A percentile compares a stretch with the other conserved stretches of the same genome.
Conservation (phyloP, 257 asterid genomes). For the Forsythia viridissima region DNA sequence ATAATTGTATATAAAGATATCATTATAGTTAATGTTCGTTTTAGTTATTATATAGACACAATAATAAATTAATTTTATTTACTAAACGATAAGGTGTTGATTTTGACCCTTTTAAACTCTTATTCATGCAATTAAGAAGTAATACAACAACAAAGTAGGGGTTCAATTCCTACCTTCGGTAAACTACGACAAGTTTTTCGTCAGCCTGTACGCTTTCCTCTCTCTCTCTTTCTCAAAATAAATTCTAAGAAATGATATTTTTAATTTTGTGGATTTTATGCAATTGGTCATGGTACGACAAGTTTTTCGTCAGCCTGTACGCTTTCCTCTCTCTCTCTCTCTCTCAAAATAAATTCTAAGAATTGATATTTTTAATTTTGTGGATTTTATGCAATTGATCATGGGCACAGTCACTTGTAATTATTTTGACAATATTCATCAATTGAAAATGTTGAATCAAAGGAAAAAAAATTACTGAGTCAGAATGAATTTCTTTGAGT, state of each 20-base stretch:
- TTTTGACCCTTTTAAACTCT: no score
- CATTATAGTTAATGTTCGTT: no score
- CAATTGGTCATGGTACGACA: slow-evolving; percentile 7
- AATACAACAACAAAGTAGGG: background rate
- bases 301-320: slow-evolving; percentile 56
- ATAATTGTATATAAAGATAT: no score
- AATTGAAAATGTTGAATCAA: background rate
- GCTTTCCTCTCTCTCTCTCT: slow-evolving; percentile 2
- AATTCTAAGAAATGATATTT: background rate
- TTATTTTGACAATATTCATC: background rate
- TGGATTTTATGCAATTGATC: background rate
- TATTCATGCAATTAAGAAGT: no score
- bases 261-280: background rate
- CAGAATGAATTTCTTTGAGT: background rate
- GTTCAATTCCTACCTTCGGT: slow-evolving; percentile 47
- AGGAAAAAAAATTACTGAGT: background rate
- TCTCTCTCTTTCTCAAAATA: background rate
- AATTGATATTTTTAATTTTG: background rate
- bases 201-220: slow-evolving; percentile 49
- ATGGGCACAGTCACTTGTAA: background rate
- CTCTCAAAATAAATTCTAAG: background rate
- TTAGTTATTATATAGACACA: no score
- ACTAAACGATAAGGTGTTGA: no score
- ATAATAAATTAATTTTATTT: no score
- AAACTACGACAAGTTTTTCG: slow-evolving; percentile 54